phyloP scores from a whole-genome alignment of 805 yeast species.

The Saturnispora saitoi region DNA sequence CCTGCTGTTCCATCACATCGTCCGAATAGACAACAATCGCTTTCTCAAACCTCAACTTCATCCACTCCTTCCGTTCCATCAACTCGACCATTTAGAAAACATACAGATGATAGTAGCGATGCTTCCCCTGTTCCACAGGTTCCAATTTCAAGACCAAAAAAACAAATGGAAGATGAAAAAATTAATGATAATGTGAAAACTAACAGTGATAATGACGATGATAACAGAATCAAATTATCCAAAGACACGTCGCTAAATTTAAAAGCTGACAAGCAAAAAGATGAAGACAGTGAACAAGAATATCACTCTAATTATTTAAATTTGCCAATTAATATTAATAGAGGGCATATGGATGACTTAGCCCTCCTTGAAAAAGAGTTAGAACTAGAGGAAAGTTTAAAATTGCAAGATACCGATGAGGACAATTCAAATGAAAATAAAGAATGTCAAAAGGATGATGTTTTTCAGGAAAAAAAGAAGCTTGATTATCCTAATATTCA shows the following conservation, averaged over 20 bases:
- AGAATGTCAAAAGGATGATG: neutral
- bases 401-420: neutral
- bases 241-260: neutral
- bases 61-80: slow-evolving; percentile 3
- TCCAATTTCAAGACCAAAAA: slow-evolving; percentile 15
- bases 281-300: neutral
- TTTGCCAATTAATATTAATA: neutral
- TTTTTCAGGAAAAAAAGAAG: neutral
- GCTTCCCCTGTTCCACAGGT: slow-evolving; percentile 8
- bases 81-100: neutral
- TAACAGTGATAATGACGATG: neutral
- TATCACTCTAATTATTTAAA: neutral
- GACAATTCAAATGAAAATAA: no score
- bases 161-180: neutral
- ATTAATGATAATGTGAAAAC: neutral
- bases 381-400: neutral
- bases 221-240: neutral
- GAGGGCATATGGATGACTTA: slow-evolving; percentile 3
- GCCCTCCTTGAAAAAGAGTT: slow-evolving; percentile 1
- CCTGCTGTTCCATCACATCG: neutral
- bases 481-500: neutral
- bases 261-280: neutral
- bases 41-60: neutral
- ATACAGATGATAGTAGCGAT: neutral
- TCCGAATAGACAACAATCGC: slow-evolving; percentile 9